Base-by-base conservation (phyloP, 148 eudicot genomes). In the Simmondsia chinensis region DNA sequence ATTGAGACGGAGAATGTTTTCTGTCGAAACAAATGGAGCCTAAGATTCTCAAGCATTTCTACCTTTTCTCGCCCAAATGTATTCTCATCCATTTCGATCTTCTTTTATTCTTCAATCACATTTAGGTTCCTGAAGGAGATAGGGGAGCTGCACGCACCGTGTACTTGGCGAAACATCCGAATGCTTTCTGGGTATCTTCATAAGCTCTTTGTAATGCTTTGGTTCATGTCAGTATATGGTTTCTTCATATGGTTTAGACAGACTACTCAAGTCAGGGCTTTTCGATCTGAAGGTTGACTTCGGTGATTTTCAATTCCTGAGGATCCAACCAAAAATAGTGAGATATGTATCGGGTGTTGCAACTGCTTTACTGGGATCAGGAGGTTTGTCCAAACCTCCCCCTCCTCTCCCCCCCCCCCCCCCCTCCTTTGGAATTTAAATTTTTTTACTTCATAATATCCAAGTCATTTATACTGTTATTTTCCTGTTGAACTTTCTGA, bases 301-400 rank as follows among this genome's bases (percentile, higher is more conserved):
- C 65, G 96, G 96, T 49, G 99, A 93, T 68, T 93, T 93, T 51
- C 94, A 86, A 64, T 86, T 86, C 62, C 16, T 93, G 59, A 77
- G 79, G 33, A 93, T 93, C 61, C 78, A 79, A 51, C 99, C 94
- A 24, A 72, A 73, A 77, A 79, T 77, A 32, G 82, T 93, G 40
- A 65, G 89, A 20, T 93, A 74, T 60, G 96, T 93, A 4, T 75
- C 96, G 5, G 99, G 96, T 27, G 89, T 93, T 66, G 99, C 99
- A 52, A 85, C 99, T 7, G 89, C 99, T 27, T 28, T 78, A 52
- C 60, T 93, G 65, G 99, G 99, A 52, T 86, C 99, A 16, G 99
- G 99, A 86, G 99, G 99, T 91, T 59, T 44, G 94, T 68, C 9
- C 5, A 27, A 7, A 24, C 36, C 32, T 26, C 3, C 4, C 3